Base-by-base conservation (phyloP, 306 rosid genomes). In the Cicer yamashitae region DNA sequence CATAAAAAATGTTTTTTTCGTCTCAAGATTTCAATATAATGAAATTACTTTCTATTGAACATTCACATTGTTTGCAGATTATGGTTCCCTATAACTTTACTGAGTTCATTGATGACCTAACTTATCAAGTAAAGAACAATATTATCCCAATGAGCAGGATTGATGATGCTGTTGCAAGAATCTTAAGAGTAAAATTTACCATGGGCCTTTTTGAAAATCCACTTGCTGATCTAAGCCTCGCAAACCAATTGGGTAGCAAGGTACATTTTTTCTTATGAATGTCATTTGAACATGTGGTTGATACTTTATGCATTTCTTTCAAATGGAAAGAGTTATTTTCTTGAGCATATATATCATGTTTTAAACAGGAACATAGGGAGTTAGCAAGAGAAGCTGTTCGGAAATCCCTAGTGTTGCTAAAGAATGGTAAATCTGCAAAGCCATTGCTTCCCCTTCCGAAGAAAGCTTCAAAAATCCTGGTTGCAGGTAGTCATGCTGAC, bases 381-480 rank as follows among this genome's bases (percentile, higher is more conserved):
- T 51, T 94, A 76, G 97, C 99, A 2, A 86, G 93, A 75, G 99
- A 94, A 78, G 99, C 99, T 50, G 96, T 90, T n/a, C 68, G 97
- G 71, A 94, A 92, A 86, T 89, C 82, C 11, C 72, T 78, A 4
- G 98, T 93, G 69, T 79, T 93, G 14, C 79, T 93, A 47, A 91
- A 89, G 96, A 93, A 93, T 14, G 98, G 97, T 39, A 88, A 87
- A 41, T 72, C 80, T 76, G 56, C 79, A 9, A 5, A 82, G 57
- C 92, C 97, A n/a, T 46, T 90, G 78, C 93, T 94, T 75, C 97
- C 99, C 22, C 92, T 94, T 63, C 94, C 99, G 71, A 92, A 94
- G 78, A 94, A 92, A 81, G 78, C 91, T 7, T 76, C 76, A 22
- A 94, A 90, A 80, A 82, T 94, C 73, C 81, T 94, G 10, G 91